phyloP scores from a whole-genome alignment of 1,284 basidiomycete species.

The Inonotus obliquus region DNA sequence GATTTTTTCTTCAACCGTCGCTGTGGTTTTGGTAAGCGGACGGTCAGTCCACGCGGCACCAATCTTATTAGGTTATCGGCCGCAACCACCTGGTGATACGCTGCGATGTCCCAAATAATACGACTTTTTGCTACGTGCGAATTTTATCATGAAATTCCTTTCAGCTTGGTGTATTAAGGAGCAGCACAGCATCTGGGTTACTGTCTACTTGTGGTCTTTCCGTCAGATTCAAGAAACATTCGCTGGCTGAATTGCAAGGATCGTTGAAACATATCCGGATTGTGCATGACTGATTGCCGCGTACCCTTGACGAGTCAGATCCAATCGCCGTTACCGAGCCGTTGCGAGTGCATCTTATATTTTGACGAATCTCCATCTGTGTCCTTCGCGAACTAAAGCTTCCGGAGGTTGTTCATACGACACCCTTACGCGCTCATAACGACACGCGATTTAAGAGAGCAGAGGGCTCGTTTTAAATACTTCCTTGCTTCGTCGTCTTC shows the following conservation, averaged over 20 bases:
- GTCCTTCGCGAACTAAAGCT: slow-evolving; percentile 1
- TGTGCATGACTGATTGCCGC: background rate
- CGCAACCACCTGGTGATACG: background rate
- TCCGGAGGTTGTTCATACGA: slow-evolving; percentile 3
- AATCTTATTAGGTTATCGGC: slow-evolving; percentile 14
- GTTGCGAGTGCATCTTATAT: background rate
- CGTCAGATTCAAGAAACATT: background rate
- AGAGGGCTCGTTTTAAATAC: background rate
- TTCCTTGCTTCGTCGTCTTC: background rate
- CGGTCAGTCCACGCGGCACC: background rate
- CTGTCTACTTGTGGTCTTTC: background rate
- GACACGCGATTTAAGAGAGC: background rate
- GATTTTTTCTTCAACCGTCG: background rate
- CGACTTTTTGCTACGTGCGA: background rate
- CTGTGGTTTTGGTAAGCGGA: background rate
- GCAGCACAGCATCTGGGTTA: background rate
- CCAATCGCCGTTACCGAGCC: background rate
- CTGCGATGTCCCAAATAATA: background rate
- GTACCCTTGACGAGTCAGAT: background rate
- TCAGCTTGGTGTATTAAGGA: background rate
- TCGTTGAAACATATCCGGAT: background rate
- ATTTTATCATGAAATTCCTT: background rate
- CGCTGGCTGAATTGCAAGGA: background rate
- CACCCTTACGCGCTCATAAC: background rate
- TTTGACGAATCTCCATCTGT: background rate